Evolutionary conservation across 495 filamentous ascomycete genomes (phyloP).

Genomic region (Sordaria brevicollis): DNA sequence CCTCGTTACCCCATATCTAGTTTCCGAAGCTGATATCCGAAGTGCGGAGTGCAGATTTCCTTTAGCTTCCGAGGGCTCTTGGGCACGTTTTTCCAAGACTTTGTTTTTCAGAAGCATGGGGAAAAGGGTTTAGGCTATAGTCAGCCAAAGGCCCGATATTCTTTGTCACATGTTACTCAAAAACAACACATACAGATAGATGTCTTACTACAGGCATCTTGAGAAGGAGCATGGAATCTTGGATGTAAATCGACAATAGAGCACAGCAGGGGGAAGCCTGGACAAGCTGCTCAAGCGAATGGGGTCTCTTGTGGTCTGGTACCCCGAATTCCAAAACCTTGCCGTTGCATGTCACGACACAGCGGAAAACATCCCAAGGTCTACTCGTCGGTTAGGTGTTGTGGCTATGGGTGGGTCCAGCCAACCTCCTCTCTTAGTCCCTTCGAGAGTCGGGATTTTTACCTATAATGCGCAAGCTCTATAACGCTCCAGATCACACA

Average conservation of each 20-base stretch:
- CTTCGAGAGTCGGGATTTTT: too few relatives aligned
- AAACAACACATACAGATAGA: background rate
- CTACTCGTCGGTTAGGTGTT: too few relatives aligned
- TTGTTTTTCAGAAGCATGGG: background rate
- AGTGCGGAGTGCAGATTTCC: background rate
- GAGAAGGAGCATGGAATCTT: background rate
- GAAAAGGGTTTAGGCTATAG: background rate
- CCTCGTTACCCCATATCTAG: background rate
- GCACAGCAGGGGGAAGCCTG: background rate
- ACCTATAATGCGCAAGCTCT: too few relatives aligned
- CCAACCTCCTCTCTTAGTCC: too few relatives aligned
- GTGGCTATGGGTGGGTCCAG: too few relatives aligned
- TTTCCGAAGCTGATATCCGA: background rate
- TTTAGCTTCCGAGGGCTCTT: background rate
- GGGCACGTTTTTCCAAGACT: background rate
- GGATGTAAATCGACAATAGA: background rate
- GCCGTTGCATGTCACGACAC: background rate
- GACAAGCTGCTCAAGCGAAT: background rate
- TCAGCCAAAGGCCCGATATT: background rate
- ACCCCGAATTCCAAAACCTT: background rate
- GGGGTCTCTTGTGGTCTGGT: background rate
- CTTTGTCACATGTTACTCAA: background rate
- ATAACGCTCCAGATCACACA: too few relatives aligned
- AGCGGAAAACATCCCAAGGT: too few relatives aligned
- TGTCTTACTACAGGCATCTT: background rate